These are phyloP conservation scores for Phialemoniopsis sp. DNA, from an alignment of 2,329 filamentous ascomycete species.

Conservation along the genomic window DNA sequence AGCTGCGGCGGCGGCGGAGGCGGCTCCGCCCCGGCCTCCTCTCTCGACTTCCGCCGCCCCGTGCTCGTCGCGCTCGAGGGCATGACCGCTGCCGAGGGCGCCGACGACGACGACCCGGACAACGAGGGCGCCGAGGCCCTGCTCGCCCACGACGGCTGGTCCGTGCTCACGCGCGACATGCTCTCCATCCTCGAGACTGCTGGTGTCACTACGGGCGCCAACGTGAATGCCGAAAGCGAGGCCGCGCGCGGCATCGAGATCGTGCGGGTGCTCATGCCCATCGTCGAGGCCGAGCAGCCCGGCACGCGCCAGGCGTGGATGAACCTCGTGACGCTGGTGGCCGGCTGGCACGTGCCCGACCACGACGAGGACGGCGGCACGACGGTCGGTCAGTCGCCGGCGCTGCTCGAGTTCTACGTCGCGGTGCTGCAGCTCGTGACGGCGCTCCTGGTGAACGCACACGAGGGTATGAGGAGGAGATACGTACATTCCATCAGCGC, in stretches of 20 bases:
- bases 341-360: conserved; percentile 40
- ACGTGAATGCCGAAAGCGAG: conserved; percentile 20
- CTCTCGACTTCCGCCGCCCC: conserved; percentile 51
- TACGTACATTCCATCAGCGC: conserved; percentile 48
- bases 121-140: conserved; percentile 44
- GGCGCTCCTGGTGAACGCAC: conserved; percentile 42
- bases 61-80: conserved; percentile 58
- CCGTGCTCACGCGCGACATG: conserved; percentile 46
- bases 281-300: conserved; percentile 41
- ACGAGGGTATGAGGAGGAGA: conserved; percentile 39
- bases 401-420: conserved; percentile 44
- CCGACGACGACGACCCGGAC: conserved; percentile 12
- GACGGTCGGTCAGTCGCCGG: conserved; percentile 4
- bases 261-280: conserved; percentile 47
- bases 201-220: conserved; percentile 11
- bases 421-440: conserved; percentile 53
- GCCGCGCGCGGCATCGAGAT: conserved; percentile 49
- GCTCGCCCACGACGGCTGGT: conserved; percentile 49
- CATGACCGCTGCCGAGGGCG: conserved; percentile 43
- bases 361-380: conserved; percentile 4
- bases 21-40: conserved; percentile 8
- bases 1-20: conserved; percentile 11
- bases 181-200: conserved; percentile 30
- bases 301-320: conserved; percentile 53
- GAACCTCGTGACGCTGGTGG: conserved; percentile 44